These are phyloP conservation scores for Arabidopsis arenosa DNA, from an alignment of 345 rosid genomes.

Conservation along the genomic window DNA sequence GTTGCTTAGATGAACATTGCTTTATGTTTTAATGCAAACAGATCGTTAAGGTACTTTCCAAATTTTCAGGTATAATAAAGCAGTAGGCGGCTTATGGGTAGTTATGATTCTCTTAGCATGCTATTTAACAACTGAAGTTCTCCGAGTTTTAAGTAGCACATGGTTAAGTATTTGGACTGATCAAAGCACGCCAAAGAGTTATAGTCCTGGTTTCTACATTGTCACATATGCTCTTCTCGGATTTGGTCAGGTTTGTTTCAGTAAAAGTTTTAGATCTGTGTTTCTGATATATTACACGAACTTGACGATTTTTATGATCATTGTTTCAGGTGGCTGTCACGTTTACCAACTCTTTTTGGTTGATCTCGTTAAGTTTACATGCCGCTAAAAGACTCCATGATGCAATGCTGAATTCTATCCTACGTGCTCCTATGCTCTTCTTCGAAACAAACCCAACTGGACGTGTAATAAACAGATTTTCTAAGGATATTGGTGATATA, in stretches of 20 bases:
- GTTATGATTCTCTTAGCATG: conserved; percentile 75
- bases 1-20: neutral
- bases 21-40: neutral
- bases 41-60: conserved; percentile 3
- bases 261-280: neutral
- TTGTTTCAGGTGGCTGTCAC: conserved; percentile 73
- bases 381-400: conserved; percentile 89
- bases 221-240: conserved; percentile 71
- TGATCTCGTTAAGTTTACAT: conserved; percentile 80
- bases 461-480: conserved; percentile 88
- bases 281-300: neutral
- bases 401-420: conserved; percentile 73
- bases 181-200: conserved; percentile 62
- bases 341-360: conserved; percentile 81
- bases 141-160: conserved; percentile 84
- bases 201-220: conserved; percentile 67
- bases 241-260: conserved; percentile 71
- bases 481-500: conserved; percentile 91
- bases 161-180: conserved; percentile 96
- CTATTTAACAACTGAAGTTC: conserved; percentile 75
- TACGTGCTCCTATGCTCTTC: conserved; percentile 94
- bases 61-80: conserved; percentile 74
- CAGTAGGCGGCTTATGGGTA: conserved; percentile 92
- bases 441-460: conserved; percentile 95
- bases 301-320: conserved; percentile 1